phyloP scores from a whole-genome alignment of 495 filamentous ascomycete species.

The Chaetomidium leptoderma region DNA sequence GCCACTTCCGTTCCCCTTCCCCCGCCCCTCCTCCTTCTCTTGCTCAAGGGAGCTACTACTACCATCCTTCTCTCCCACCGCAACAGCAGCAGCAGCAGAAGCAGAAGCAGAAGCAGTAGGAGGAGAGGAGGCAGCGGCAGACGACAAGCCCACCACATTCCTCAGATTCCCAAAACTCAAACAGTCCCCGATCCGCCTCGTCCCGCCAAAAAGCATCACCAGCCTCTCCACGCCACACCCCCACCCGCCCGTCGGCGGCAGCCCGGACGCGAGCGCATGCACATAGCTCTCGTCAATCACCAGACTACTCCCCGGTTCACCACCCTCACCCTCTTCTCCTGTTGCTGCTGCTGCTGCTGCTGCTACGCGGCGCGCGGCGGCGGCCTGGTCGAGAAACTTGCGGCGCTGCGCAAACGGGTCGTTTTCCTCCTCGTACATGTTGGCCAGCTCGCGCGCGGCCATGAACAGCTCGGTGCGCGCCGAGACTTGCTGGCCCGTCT shows the following conservation, averaged over 20 bases:
- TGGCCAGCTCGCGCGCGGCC: constrained; percentile 72
- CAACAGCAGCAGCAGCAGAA: background rate
- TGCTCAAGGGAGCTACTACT: too few relatives aligned
- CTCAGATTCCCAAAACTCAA: constrained; percentile 82
- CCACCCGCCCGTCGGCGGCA: constrained; percentile 95
- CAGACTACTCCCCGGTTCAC: constrained; percentile 4
- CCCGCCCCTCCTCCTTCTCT: background rate
- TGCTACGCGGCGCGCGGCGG: background rate
- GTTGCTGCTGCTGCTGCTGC: background rate
- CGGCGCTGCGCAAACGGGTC: constrained; percentile 78
- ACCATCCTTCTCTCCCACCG: background rate
- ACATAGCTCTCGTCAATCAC: constrained; percentile 77
- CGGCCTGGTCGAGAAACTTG: constrained; percentile 61
- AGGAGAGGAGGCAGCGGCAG: constrained; percentile 4
- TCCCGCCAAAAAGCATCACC: constrained; percentile 79
- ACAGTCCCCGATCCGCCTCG: constrained; percentile 72
- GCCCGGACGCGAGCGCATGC: constrained; percentile 74
- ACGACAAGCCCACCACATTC: constrained; percentile 52
- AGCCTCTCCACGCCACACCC: constrained; percentile 88
- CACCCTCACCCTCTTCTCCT: constrained; percentile 24
- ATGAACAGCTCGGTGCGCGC: constrained; percentile 89
- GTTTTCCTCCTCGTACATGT: constrained; percentile 98
- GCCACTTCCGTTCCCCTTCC: background rate
- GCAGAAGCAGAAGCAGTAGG: background rate
- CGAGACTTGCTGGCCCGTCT: constrained; percentile 60